phyloP scores from a whole-genome alignment of 1,284 basidiomycete genomes.

The Cryptococcus sp. region DNA sequence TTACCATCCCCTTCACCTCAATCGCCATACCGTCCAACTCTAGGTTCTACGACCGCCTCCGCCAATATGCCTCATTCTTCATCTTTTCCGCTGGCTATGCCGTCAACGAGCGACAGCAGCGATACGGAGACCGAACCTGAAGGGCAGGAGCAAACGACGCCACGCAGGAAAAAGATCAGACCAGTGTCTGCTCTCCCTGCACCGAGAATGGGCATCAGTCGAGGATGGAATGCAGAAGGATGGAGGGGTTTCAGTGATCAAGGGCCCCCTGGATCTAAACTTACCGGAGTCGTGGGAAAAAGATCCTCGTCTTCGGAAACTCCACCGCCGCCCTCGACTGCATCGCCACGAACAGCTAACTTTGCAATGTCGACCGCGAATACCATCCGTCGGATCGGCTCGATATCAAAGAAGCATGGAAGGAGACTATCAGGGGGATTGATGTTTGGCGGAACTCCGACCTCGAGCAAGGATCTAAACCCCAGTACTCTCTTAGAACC shows the following conservation, averaged over 20 bases:
- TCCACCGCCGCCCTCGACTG: background rate
- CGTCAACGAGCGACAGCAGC: conserved; percentile 1
- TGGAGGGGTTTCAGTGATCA: conserved; percentile 6
- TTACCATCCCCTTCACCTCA: conserved; percentile 35
- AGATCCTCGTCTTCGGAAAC: too few relatives aligned
- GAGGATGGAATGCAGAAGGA: conserved; percentile 4
- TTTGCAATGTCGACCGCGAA: conserved; percentile 15
- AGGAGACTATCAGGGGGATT: conserved; percentile 38
- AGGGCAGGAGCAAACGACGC: conserved; percentile 15
- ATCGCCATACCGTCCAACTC: conserved; percentile 29
- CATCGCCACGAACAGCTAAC: background rate
- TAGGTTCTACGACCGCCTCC: background rate
- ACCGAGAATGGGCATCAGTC: conserved; percentile 4
- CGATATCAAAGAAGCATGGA: conserved; percentile 40
- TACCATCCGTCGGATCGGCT: conserved; percentile 29
- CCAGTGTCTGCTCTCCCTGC: conserved; percentile 29
- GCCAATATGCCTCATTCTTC: conserved; percentile 22
- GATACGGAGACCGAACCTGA: conserved; percentile 24
- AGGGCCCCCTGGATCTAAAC: background rate
- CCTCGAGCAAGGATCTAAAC: background rate
- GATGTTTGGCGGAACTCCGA: conserved; percentile 29
- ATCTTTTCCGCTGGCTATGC: conserved; percentile 11
- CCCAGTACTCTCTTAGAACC: conserved; percentile 19
- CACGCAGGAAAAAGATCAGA: conserved; percentile 20
- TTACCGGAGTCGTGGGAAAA: too few relatives aligned